Percentiles rank a stretch among this genome's conserved stretches.
These are phyloP conservation scores for Nadsonia commutata DNA, from an alignment of 1,139 yeast genomes.

Conservation along the genomic window DNA sequence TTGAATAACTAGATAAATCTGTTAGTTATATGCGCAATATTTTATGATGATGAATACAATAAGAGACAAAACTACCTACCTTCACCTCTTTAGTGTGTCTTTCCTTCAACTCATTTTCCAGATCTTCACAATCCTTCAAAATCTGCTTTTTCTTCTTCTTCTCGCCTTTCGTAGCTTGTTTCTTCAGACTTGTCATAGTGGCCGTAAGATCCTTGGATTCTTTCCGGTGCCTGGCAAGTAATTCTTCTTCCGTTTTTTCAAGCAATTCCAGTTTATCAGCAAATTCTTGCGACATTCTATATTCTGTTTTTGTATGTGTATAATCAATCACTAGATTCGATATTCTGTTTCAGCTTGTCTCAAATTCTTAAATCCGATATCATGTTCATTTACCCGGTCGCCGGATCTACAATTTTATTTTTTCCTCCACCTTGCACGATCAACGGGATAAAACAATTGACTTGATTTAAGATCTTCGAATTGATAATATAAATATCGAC, in stretches of 20 bases:
- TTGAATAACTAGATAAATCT: neutral
- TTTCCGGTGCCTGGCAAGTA: conserved; percentile 49
- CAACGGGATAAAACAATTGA: no score
- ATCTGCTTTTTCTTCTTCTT: conserved; percentile 42
- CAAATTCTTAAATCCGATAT: neutral
- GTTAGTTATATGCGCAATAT: no score
- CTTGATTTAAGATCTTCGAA: no score
- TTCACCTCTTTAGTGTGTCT: conserved; percentile 41
- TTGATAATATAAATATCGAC: neutral
- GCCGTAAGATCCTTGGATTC: conserved; percentile 55
- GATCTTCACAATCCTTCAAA: conserved; percentile 36
- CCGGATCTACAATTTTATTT: neutral
- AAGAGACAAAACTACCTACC: no score
- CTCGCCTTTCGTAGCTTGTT: conserved; percentile 71
- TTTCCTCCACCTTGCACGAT: no score
- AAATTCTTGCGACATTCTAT: neutral
- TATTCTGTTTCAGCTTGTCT: neutral
- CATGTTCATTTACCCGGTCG: neutral
- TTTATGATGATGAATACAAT: no score
- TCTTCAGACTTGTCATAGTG: conserved; percentile 58
- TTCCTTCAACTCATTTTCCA: conserved; percentile 40
- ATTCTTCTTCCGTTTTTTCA: conserved; percentile 32
- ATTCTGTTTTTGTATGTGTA: neutral
- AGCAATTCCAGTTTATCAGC: neutral
- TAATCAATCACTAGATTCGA: neutral